These are phyloP conservation scores for Podospora anserina DNA, from an alignment of 495 filamentous ascomycete genomes.

Conservation along the genomic window DNA sequence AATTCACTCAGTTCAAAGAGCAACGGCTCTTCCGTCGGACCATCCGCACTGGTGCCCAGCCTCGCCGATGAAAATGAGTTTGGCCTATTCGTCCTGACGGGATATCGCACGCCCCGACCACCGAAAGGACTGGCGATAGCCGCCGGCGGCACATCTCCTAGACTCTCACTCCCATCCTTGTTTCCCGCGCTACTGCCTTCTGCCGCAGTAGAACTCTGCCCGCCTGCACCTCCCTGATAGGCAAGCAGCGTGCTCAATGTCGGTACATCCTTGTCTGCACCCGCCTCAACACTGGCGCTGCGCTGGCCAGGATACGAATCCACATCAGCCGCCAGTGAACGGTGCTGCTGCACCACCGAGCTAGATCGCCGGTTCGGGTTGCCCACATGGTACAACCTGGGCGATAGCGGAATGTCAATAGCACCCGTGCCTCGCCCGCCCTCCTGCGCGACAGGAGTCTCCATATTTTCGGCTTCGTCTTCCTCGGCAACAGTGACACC, in stretches of 20 bases:
- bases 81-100: slow-evolving; percentile 10
- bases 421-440: slow-evolving; percentile 55
- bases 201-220: not conserved
- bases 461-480: slow-evolving; percentile 33
- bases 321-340: slow-evolving; percentile 54
- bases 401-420: slow-evolving; percentile 81
- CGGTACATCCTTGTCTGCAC: slow-evolving; percentile 55
- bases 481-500: slow-evolving; percentile 15
- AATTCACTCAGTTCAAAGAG: slow-evolving; percentile 89
- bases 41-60: slow-evolving; percentile 53
- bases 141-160: not conserved
- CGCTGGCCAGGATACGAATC: slow-evolving; percentile 62
- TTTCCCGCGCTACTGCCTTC: not conserved
- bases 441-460: slow-evolving; percentile 36
- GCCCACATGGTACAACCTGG: slow-evolving; percentile 58
- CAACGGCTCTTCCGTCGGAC: slow-evolving; percentile 65
- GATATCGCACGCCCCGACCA: slow-evolving; percentile 27
- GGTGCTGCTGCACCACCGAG: slow-evolving; percentile 71
- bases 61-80: slow-evolving; percentile 40
- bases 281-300: slow-evolving; percentile 68
- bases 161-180: not conserved
- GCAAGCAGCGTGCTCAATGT: slow-evolving; percentile 57
- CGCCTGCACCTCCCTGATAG: slow-evolving; percentile 29
- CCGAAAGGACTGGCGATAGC: slow-evolving; percentile 27
- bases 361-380: slow-evolving; percentile 60